These are phyloP conservation scores for Tolypocladium ovalisporum DNA, from an alignment of 2,329 filamentous ascomycete species.

Conservation along the genomic window DNA sequence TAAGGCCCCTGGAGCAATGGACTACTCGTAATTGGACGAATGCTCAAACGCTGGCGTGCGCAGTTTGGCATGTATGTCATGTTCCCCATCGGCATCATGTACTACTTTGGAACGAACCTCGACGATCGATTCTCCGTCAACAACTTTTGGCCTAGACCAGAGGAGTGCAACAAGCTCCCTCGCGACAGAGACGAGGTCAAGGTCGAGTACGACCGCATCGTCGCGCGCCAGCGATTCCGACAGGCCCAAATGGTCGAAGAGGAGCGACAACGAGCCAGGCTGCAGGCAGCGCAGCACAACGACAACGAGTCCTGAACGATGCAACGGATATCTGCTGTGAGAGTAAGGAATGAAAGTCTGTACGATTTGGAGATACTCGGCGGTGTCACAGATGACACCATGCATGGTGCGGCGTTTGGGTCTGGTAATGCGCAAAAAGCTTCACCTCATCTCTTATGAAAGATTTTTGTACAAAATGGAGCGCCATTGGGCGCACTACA, in stretches of 20 bases:
- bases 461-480: constrained; percentile 10
- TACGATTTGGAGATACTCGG: constrained; percentile 1
- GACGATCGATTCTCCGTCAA: constrained; percentile 82
- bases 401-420: constrained; percentile 5
- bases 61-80: constrained; percentile 98
- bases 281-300: constrained; percentile 13
- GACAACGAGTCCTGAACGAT: constrained; percentile 9
- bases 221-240: constrained; percentile 58
- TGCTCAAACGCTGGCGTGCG: neutral
- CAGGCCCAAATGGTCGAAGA: constrained; percentile 41
- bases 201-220: constrained; percentile 65
- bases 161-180: constrained; percentile 66
- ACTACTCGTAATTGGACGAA: neutral
- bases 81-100: constrained; percentile 99
- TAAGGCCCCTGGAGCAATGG: constrained; percentile 25
- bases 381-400: neutral
- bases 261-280: constrained; percentile 15
- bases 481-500: constrained; percentile 18
- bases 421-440: neutral
- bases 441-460: constrained; percentile 8
- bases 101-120: constrained; percentile 98
- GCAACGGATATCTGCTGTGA: neutral
- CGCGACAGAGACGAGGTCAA: constrained; percentile 73
- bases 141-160: constrained; percentile 84
- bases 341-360: neutral